Evolutionary conservation across 2,329 filamentous ascomycete species (phyloP).

Genomic region (Trichocomaceae sp.): DNA sequence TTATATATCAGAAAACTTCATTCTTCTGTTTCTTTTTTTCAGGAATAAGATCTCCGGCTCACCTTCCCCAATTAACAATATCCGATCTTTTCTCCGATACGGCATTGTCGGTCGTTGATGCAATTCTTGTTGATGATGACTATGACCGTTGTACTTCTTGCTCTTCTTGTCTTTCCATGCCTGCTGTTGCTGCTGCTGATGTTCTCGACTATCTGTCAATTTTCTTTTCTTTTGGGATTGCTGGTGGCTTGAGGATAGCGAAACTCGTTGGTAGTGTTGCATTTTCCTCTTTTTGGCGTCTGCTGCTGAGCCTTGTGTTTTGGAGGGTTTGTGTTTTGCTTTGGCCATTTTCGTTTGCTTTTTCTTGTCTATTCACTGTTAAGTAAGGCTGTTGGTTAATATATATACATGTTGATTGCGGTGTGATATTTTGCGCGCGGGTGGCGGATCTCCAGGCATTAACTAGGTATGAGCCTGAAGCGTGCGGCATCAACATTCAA

Average conservation of each 20-base stretch:
- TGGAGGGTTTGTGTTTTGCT: constrained; percentile 10
- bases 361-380: background rate
- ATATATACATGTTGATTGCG: background rate
- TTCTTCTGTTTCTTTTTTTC: background rate
- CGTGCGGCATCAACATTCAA: background rate
- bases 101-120: constrained; percentile 30
- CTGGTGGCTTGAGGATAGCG: constrained; percentile 1
- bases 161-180: constrained; percentile 6
- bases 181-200: background rate
- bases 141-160: background rate
- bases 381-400: background rate
- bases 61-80: constrained; percentile 43
- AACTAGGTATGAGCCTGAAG: background rate
- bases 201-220: background rate
- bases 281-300: constrained; percentile 12
- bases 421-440: background rate
- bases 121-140: constrained; percentile 11
- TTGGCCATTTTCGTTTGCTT: constrained; percentile 7
- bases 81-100: constrained; percentile 36
- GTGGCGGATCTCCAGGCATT: background rate
- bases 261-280: constrained; percentile 12
- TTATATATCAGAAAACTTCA: background rate
- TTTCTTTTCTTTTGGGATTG: constrained; percentile 8
- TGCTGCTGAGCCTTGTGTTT: constrained; percentile 21
- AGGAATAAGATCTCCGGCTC: constrained; percentile 13